Evolutionary conservation across 768 basidiomycete genomes (phyloP).

Genomic region (Lactifluus pinguis): DNA sequence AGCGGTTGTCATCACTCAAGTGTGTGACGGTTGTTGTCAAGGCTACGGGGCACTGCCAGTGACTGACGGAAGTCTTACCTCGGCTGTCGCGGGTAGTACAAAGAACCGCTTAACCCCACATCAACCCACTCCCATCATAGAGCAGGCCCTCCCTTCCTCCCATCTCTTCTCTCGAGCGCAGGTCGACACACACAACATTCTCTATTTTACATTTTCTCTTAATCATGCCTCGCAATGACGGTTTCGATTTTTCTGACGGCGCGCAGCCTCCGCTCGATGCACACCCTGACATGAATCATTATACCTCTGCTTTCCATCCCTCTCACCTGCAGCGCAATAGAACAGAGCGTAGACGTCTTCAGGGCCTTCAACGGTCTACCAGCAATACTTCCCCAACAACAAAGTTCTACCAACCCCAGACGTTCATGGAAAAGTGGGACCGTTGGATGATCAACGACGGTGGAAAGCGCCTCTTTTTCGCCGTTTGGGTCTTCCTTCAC

Average conservation of each 20-base stretch:
- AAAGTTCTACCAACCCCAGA: slow-evolving; percentile 29
- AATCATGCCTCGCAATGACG: slow-evolving; percentile 4
- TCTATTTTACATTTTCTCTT: not conserved
- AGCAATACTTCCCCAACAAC: slow-evolving; percentile 30
- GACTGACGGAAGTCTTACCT: not conserved
- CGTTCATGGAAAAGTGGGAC: slow-evolving; percentile 40
- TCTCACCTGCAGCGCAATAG: slow-evolving; percentile 73
- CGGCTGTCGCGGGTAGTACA: too few species aligned
- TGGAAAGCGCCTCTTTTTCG: slow-evolving; percentile 69
- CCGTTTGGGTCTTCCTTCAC: slow-evolving; percentile 74
- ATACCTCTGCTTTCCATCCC: slow-evolving; percentile 24
- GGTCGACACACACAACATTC: not conserved
- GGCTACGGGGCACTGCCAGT: not conserved
- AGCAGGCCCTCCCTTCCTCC: slow-evolving; percentile 3
- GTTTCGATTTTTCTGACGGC: slow-evolving; percentile 18
- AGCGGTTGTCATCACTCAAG: too few species aligned
- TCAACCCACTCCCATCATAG: not conserved
- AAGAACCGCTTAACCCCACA: too few species aligned
- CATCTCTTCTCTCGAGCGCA: not conserved
- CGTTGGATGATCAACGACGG: slow-evolving; percentile 97
- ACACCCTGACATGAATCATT: slow-evolving; percentile 8
- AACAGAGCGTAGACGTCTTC: slow-evolving; percentile 72
- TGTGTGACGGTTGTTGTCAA: not conserved
- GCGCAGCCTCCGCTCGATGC: slow-evolving; percentile 10
- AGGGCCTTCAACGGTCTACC: slow-evolving; percentile 64